Conservation (phyloP, 2,329 filamentous ascomycete genomes). For the Colletotrichum chlorophyti region DNA sequence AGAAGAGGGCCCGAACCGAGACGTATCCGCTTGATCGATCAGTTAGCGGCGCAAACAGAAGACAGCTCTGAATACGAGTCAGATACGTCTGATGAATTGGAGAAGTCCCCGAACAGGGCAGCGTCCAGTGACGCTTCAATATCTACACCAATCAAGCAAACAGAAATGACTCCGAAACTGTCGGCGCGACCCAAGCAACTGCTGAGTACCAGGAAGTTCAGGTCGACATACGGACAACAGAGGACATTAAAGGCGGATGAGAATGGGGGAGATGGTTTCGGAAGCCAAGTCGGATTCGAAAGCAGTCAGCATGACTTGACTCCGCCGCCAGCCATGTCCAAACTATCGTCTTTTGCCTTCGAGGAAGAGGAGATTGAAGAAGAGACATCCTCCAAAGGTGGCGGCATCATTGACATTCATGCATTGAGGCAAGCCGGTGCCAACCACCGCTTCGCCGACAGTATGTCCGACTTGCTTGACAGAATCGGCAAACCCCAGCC, state of each 20-base stretch:
- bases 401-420: conserved; percentile 68
- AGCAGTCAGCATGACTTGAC: conserved; percentile 25
- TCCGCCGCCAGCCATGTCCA: conserved; percentile 19
- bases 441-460: conserved; percentile 70
- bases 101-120: not conserved
- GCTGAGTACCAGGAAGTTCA: conserved; percentile 18
- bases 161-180: conserved; percentile 12
- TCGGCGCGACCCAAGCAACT: conserved; percentile 13
- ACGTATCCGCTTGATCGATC: conserved; percentile 28
- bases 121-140: not conserved
- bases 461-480: conserved; percentile 69
- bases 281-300: conserved; percentile 33
- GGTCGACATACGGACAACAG: conserved; percentile 26
- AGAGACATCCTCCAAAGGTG: conserved; percentile 45
- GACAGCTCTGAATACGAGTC: conserved; percentile 21
- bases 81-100: conserved; percentile 2
- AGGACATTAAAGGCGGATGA: conserved; percentile 43
- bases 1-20: not conserved
- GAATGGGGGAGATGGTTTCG: conserved; percentile 30
- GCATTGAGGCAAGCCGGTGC: conserved; percentile 71
- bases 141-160: not conserved
- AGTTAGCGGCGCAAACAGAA: conserved; percentile 26
- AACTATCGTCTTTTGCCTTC: conserved; percentile 38
- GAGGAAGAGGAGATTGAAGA: conserved; percentile 52
- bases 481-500: conserved; percentile 60